A percentile compares a stretch with the other conserved stretches of the same genome.
Evolutionary conservation across 2,329 filamentous ascomycete species (phyloP).

Genomic region (Aphanocladium album): DNA sequence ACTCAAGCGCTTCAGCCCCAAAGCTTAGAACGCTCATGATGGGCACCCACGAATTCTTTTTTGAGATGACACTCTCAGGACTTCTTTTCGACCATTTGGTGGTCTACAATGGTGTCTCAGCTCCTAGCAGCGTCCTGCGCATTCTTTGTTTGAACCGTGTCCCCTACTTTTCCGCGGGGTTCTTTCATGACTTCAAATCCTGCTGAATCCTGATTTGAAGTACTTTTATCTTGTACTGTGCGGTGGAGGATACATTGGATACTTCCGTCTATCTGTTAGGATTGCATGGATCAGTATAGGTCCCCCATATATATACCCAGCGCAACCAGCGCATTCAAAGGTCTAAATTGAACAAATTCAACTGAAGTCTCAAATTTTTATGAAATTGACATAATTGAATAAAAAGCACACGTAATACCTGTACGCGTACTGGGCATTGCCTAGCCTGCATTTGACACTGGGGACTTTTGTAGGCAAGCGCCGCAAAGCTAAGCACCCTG

Average conservation of each 20-base stretch:
- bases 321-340: not conserved
- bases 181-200: not conserved
- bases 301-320: not conserved
- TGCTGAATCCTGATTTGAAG: not conserved
- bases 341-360: not conserved
- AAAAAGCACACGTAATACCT: too few relatives aligned
- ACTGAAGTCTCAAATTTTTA: too few relatives aligned
- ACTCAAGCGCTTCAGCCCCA: not conserved
- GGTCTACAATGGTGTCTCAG: too few relatives aligned
- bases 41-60: too few relatives aligned
- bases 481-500: not conserved
- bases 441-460: not conserved
- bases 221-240: not conserved
- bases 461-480: not conserved
- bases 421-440: too few relatives aligned
- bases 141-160: not conserved
- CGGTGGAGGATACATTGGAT: not conserved
- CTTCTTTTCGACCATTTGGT: not conserved
- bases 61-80: too few relatives aligned
- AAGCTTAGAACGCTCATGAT: not conserved
- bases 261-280: not conserved
- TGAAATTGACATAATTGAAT: too few relatives aligned
- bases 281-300: not conserved
- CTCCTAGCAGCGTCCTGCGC: not conserved
- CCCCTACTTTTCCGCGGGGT: not conserved